Evolutionary conservation across 1,284 basidiomycete species (phyloP).

Genomic region (Xerocomus minutiporus): DNA sequence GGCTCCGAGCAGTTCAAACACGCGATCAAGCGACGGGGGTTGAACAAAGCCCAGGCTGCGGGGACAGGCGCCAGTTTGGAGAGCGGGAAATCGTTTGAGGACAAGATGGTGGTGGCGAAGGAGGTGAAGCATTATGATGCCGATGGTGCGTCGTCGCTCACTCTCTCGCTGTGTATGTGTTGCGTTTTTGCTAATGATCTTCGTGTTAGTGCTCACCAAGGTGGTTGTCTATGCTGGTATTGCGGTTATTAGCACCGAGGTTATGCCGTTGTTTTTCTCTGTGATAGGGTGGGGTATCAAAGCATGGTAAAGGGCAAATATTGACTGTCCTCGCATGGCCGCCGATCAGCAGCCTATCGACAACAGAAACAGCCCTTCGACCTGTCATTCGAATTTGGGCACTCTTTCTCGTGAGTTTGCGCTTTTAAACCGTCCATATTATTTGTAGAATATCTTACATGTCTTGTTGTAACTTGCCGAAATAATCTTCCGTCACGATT

Average conservation of each 20-base stretch:
- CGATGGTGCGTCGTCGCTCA: constrained; percentile 53
- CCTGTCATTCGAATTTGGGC: background rate
- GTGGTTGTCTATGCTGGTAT: constrained; percentile 89
- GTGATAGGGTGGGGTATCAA: constrained; percentile 62
- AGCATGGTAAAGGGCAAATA: constrained; percentile 19
- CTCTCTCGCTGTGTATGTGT: constrained; percentile 5
- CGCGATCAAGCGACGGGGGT: constrained; percentile 23
- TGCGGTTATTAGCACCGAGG: constrained; percentile 59
- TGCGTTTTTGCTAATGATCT: background rate
- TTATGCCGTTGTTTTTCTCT: constrained; percentile 67
- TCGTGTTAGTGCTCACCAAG: constrained; percentile 76
- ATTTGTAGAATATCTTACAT: too few species aligned
- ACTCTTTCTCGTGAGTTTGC: background rate
- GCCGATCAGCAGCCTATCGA: background rate
- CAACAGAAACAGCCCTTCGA: too few species aligned
- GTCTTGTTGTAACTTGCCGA: background rate
- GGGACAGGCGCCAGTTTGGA: constrained; percentile 1
- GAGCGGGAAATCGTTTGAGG: constrained; percentile 6
- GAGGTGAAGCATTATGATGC: constrained; percentile 70
- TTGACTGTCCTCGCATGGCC: background rate
- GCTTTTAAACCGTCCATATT: background rate
- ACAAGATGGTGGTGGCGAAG: constrained; percentile 32
- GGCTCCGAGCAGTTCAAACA: constrained; percentile 15
- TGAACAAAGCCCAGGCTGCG: background rate
- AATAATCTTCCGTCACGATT: background rate